Conservation (phyloP, 805 yeast genomes). For the Candida ovalis region DNA sequence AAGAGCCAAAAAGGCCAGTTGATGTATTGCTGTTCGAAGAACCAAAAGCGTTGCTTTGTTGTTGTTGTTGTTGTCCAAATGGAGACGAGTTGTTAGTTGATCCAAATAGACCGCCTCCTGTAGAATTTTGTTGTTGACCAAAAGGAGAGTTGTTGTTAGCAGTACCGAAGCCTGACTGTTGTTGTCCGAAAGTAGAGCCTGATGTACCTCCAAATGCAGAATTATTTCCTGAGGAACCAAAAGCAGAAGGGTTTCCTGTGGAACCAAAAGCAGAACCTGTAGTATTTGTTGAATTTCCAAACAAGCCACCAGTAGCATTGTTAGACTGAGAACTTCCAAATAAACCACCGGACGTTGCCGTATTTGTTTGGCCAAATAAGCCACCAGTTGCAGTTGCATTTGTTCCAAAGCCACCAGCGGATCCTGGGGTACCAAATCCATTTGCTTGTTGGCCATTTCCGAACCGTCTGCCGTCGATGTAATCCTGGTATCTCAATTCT, state of each 20-base stretch:
- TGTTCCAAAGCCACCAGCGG: constrained; percentile 27
- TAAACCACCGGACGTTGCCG: constrained; percentile 20
- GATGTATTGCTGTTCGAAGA: constrained; percentile 20
- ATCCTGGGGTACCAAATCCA: constrained; percentile 20
- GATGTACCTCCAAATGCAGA: constrained; percentile 27
- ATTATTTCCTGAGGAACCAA: constrained; percentile 29
- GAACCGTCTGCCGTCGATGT: constrained; percentile 63
- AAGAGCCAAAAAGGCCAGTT: constrained; percentile 17
- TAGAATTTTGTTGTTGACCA: constrained; percentile 13
- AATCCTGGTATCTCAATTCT: constrained; percentile 87
- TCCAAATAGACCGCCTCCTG: constrained; percentile 30
- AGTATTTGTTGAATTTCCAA: constrained; percentile 17
- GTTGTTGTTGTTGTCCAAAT: constrained; percentile 22
- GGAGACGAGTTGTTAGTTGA: constrained; percentile 6
- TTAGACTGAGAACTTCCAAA: constrained; percentile 24
- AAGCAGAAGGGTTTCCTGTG: constrained; percentile 24
- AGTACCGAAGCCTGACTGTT: constrained; percentile 6
- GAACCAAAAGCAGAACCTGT: constrained; percentile 18
- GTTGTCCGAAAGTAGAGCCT: constrained; percentile 13
- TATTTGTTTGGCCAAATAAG: constrained; percentile 38
- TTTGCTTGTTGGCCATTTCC: constrained; percentile 40
- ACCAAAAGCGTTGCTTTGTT: constrained; percentile 38
- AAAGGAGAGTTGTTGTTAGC: constrained; percentile 8
- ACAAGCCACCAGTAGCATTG: constrained; percentile 20
- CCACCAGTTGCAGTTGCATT: constrained; percentile 35